phyloP scores from a whole-genome alignment of 2,329 filamentous ascomycete species.

The Polytolypa hystricis region DNA sequence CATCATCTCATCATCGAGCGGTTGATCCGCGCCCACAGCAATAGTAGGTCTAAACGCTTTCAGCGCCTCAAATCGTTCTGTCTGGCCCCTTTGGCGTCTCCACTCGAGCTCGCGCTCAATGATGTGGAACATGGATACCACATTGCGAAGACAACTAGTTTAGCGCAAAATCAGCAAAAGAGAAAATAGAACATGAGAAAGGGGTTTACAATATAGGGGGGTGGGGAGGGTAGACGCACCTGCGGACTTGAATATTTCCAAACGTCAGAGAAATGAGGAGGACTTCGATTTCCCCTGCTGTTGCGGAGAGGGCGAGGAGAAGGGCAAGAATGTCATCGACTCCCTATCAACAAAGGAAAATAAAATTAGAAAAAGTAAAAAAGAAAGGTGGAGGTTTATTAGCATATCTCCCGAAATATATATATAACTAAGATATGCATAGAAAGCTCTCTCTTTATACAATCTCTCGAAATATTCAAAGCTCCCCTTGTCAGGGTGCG shows the following conservation, averaged over 20 bases:
- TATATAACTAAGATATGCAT: not conserved
- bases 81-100: slow-evolving; percentile 57
- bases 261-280: slow-evolving; percentile 81
- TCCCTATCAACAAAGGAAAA: slow-evolving; percentile 35
- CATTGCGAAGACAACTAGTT: slow-evolving; percentile 79
- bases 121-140: slow-evolving; percentile 81
- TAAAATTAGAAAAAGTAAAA: not conserved
- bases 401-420: too few species aligned
- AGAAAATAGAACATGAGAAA: not conserved
- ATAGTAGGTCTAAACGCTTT: slow-evolving; percentile 66
- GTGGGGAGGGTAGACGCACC: slow-evolving; percentile 38
- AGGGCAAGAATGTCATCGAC: slow-evolving; percentile 87
- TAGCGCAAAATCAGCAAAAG: not conserved
- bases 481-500: too few species aligned
- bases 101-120: slow-evolving; percentile 81
- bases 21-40: slow-evolving; percentile 75
- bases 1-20: slow-evolving; percentile 71
- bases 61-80: slow-evolving; percentile 62
- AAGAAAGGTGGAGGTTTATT: too few species aligned
- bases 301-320: slow-evolving; percentile 71
- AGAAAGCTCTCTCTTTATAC: not conserved
- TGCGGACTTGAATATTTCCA: slow-evolving; percentile 81
- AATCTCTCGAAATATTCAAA: too few species aligned
- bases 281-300: slow-evolving; percentile 74
- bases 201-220: not conserved